These are phyloP conservation scores for Bjerkandera adusta DNA, from an alignment of 1,284 basidiomycete genomes.

Conservation along the genomic window DNA sequence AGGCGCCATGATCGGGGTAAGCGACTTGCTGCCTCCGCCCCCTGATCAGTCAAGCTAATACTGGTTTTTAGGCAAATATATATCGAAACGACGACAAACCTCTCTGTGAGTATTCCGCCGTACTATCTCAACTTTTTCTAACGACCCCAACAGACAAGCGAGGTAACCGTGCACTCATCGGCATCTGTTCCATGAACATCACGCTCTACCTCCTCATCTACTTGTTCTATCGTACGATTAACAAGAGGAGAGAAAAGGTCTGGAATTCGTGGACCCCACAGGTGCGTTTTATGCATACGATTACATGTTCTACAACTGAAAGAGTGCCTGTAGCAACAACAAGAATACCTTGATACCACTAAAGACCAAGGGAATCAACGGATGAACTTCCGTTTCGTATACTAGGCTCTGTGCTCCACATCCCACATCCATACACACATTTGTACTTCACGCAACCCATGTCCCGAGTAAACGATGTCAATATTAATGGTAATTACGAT, in stretches of 20 bases:
- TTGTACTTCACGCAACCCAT: neutral
- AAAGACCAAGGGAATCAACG: slow-evolving; percentile 57
- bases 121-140: neutral
- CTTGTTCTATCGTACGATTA: slow-evolving; percentile 55
- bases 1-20: slow-evolving; percentile 47
- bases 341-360: slow-evolving; percentile 54
- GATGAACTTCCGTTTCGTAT: slow-evolving; percentile 59
- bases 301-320: too few relatives aligned
- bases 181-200: slow-evolving; percentile 37
- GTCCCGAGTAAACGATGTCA: neutral
- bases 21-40: slow-evolving; percentile 17
- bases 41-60: neutral
- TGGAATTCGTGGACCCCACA: slow-evolving; percentile 52
- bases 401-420: slow-evolving; percentile 29
- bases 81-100: slow-evolving; percentile 37
- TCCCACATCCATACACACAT: neutral
- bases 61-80: slow-evolving; percentile 28
- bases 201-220: slow-evolving; percentile 48
- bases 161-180: slow-evolving; percentile 37
- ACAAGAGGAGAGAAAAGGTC: slow-evolving; percentile 45
- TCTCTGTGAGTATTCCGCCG: slow-evolving; percentile 45
- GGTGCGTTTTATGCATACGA: slow-evolving; percentile 32
- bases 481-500: neutral
- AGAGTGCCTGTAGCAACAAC: slow-evolving; percentile 44
- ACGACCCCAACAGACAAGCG: slow-evolving; percentile 32